A percentile compares a stretch with the other conserved stretches of the same genome.
Conservation (phyloP, 805 yeast species). For the Candida jianshihensis region DNA sequence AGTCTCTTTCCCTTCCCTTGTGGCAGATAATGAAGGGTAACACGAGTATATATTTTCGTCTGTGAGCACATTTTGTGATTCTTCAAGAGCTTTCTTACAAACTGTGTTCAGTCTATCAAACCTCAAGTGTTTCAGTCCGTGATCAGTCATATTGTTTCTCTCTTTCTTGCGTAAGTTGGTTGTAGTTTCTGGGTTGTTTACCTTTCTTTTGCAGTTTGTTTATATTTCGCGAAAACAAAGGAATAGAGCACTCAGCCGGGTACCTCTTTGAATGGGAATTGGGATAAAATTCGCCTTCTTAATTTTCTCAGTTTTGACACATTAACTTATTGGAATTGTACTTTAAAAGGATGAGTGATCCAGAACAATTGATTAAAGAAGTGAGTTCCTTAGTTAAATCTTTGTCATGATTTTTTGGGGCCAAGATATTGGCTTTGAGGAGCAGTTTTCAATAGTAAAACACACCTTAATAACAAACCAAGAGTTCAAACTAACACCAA, state of each 20-base stretch:
- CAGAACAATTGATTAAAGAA: slow-evolving; percentile 33
- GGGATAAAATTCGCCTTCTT: no score
- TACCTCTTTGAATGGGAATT: background rate
- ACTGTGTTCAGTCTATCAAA: slow-evolving; percentile 41
- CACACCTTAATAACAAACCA: background rate
- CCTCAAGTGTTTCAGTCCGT: slow-evolving; percentile 25
- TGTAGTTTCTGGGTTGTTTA: background rate
- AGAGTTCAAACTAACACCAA: background rate
- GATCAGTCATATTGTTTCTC: slow-evolving; percentile 14
- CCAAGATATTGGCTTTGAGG: no score
- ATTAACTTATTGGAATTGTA: background rate
- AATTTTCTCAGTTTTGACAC: background rate
- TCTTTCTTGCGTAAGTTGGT: background rate
- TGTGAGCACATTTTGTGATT: slow-evolving; percentile 40
- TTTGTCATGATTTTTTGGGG: no score
- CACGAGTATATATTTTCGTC: slow-evolving; percentile 42
- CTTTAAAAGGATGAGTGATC: slow-evolving; percentile 33
- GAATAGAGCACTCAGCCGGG: background rate
- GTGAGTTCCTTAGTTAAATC: no score
- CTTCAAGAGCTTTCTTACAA: slow-evolving; percentile 43
- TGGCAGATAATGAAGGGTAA: slow-evolving; percentile 40
- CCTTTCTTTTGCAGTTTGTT: slow-evolving; percentile 1
- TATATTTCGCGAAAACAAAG: background rate
- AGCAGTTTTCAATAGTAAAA: background rate
- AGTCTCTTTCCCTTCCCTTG: slow-evolving; percentile 33